These are phyloP conservation scores for Kurtzmaniella quercitrusa DNA, from an alignment of 1,139 yeast species.

Conservation along the genomic window DNA sequence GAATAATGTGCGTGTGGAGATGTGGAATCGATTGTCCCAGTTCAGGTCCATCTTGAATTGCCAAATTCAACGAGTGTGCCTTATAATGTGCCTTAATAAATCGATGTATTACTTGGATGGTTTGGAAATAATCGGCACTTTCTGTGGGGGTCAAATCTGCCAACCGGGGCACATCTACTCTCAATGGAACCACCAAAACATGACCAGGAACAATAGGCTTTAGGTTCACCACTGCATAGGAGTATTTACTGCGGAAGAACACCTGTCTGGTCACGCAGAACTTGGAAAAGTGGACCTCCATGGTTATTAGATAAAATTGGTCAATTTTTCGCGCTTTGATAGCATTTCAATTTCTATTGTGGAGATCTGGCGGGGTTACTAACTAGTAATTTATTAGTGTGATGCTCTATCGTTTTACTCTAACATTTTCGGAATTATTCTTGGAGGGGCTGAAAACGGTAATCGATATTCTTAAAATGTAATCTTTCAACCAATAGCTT, in stretches of 20 bases:
- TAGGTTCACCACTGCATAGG: constrained; percentile 82
- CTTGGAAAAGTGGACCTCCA: constrained; percentile 43
- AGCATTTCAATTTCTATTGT: no score
- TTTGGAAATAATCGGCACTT: constrained; percentile 68
- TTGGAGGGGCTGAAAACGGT: no score
- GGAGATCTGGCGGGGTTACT: no score
- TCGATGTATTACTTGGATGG: constrained; percentile 67
- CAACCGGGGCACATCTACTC: constrained; percentile 56
- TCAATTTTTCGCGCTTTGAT: constrained; percentile 2
- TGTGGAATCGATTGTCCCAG: constrained; percentile 96
- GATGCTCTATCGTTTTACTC: no score
- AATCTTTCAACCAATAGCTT: no score
- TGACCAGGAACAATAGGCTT: constrained; percentile 93
- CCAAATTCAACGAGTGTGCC: constrained; percentile 80
- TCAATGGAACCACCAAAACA: constrained; percentile 75
- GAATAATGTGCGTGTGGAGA: constrained; percentile 88
- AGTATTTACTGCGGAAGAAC: constrained; percentile 48
- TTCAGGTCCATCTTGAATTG: constrained; percentile 93
- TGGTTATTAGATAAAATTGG: not conserved
- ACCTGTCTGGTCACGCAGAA: constrained; percentile 66
- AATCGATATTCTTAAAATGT: no score
- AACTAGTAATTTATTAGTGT: no score
- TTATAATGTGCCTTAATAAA: constrained; percentile 62
- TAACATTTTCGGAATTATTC: no score
- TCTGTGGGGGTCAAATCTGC: constrained; percentile 70